Percentiles rank a stretch among this genome's conserved stretches.
Conservation (phyloP, 2,329 filamentous ascomycete genomes). For the Xylariaceae sp. region DNA sequence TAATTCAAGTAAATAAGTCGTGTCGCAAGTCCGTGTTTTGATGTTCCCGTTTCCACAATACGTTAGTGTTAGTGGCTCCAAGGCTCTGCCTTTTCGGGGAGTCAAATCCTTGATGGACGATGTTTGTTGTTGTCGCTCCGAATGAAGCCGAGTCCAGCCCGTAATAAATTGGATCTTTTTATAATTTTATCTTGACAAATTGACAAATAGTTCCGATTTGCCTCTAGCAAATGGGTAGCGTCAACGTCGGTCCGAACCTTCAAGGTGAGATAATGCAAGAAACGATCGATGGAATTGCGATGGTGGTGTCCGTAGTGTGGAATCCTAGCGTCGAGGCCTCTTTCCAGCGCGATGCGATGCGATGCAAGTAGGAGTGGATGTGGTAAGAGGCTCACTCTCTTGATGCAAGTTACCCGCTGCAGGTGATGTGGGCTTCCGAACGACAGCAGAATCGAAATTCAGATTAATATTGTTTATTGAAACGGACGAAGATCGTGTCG, state of each 20-base stretch:
- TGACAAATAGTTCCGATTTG: slow-evolving; percentile 47
- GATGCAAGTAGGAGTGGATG: slow-evolving; percentile 19
- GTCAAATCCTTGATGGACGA: slow-evolving; percentile 28
- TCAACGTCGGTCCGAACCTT: slow-evolving; percentile 48
- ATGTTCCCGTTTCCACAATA: slow-evolving; percentile 20
- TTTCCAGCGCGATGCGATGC: slow-evolving; percentile 22
- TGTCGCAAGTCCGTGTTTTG: slow-evolving; percentile 26
- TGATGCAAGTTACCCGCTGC: slow-evolving; percentile 19
- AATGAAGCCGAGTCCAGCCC: slow-evolving; percentile 56
- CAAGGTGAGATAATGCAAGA: slow-evolving; percentile 47
- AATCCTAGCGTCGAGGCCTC: slow-evolving; percentile 18
- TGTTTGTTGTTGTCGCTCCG: slow-evolving; percentile 16
- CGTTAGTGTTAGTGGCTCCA: slow-evolving; percentile 19
- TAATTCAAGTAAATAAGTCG: slow-evolving; percentile 32
- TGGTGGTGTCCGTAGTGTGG: too few species aligned
- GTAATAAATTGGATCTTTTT: slow-evolving; percentile 28
- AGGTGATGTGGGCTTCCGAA: slow-evolving; percentile 23
- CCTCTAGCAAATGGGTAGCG: slow-evolving; percentile 53
- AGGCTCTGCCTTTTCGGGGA: slow-evolving; percentile 40
- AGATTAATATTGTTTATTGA: slow-evolving; percentile 43
- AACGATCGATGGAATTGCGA: slow-evolving; percentile 31
- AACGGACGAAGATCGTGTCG: slow-evolving; percentile 43
- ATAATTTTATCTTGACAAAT: slow-evolving; percentile 15
- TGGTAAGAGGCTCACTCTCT: slow-evolving; percentile 21
- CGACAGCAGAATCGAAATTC: slow-evolving; percentile 1